Base-by-base conservation (phyloP, 148 eudicot species). In the Fallopia convolvulus region DNA sequence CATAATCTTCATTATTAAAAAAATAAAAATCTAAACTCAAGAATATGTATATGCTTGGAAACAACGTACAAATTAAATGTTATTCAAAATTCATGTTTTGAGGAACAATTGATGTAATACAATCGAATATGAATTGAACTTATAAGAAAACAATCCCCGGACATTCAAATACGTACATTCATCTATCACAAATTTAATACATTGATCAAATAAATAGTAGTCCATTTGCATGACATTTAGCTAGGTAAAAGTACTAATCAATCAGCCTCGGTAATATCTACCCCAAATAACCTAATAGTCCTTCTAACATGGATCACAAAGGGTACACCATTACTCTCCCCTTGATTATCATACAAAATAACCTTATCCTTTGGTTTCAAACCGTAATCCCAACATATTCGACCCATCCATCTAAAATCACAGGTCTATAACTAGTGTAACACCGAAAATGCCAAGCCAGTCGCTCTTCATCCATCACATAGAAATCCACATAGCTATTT, bases 231-330 rank as follows among this genome's bases (percentile, higher is more conserved):
- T 42, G 46, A 42, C 2, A 21, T 21, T 1, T 20, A 23, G 65
- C 5, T 15, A 52, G 36, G n/a, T 26, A 26, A 26, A 33, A 33
- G 3, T 4, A 55, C 0, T 7, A 61, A 68, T 39, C 21, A 73
- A 20, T 73, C 75, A 12, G 75, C 75, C 18, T 72, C 3, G 17
- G 75, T 72, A 14, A 72, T 72, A 32, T 72, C 75, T 14, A 72
- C 75, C 13, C 75, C 74, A 72, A 72, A 72, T 10, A 72, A 42
- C 52, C 73, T 70, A 2, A 70, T 70, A 71, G 74, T 40, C 49
- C 74, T 36, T 30, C 74, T 71, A 8, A 71, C n/a, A 40, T 71
- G 74, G 14, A 71, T 42, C 21, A 70, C 74, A 70, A 70, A 72
- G 15, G 30, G 75, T 32, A 73, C 55, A 20, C 3, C 52, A 6